A percentile compares a stretch with the other conserved stretches of the same genome.
Conservation (phyloP, 73 alveolate genomes). For the Paramecium caudatum region DNA sequence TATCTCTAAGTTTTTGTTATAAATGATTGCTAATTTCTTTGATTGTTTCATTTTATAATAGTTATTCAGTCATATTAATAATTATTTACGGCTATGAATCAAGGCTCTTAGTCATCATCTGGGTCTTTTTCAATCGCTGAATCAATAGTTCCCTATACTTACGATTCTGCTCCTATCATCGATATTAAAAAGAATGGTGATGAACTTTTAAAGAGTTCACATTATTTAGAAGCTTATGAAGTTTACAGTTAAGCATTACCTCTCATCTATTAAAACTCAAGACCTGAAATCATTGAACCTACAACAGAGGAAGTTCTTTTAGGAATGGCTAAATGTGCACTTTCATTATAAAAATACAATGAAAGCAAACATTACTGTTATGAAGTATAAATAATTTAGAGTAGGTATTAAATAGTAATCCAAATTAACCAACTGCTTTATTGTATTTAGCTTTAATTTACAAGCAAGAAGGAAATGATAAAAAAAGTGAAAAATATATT, state of each 20-base stretch:
- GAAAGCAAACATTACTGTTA: constrained; percentile 33
- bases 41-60: constrained; percentile 31
- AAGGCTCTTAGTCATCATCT: not conserved
- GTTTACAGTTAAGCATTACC: constrained; percentile 23
- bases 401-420: constrained; percentile 5
- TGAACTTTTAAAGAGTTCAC: not conserved
- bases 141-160: not conserved
- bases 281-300: not conserved
- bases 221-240: not conserved
- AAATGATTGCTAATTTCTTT: constrained; percentile 27
- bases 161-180: not conserved
- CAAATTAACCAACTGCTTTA: not conserved
- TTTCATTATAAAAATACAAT: not conserved
- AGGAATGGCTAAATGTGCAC: constrained; percentile 29
- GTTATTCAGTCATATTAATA: constrained; percentile 11
- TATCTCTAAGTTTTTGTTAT: not conserved
- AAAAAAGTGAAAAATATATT: constrained; percentile 20
- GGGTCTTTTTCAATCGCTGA: not conserved
- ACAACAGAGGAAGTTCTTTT: constrained; percentile 10
- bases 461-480: constrained; percentile 28
- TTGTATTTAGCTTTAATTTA: constrained; percentile 23
- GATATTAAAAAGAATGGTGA: not conserved
- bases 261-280: not conserved
- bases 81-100: constrained; percentile 36
- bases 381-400: not conserved